These are phyloP conservation scores for Paramecium bursaria DNA, from an alignment of 73 alveolate species.

Conservation along the genomic window DNA sequence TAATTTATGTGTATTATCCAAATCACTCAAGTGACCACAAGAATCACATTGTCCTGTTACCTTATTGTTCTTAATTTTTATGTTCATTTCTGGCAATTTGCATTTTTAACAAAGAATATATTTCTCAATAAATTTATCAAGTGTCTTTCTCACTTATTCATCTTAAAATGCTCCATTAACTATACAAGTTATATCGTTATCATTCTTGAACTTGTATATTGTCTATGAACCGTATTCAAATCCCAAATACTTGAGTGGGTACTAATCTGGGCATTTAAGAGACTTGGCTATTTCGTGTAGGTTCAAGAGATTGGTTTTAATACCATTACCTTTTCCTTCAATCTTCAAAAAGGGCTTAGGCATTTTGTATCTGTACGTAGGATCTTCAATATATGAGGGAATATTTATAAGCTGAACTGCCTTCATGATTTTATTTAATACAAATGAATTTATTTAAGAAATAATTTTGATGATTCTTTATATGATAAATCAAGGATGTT, in stretches of 20 bases:
- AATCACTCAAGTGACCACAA: constrained; percentile 79
- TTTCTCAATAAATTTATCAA: constrained; percentile 88
- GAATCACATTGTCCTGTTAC: constrained; percentile 83
- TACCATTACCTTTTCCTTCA: constrained; percentile 90
- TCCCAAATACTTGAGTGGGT: constrained; percentile 76
- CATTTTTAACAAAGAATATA: constrained; percentile 84
- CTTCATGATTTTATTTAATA: no score
- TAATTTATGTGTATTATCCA: constrained; percentile 83
- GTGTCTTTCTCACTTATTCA: constrained; percentile 72
- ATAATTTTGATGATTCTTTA: no score
- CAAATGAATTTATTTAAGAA: no score
- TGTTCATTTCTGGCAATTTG: constrained; percentile 84
- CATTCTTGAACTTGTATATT: constrained; percentile 68
- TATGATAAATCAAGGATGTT: no score
- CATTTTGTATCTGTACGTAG: constrained; percentile 88
- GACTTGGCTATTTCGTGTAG: constrained; percentile 85
- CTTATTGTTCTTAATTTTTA: constrained; percentile 71
- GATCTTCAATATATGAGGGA: constrained; percentile 89
- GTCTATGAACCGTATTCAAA: constrained; percentile 72
- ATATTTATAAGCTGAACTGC: constrained; percentile 80
- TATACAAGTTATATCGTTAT: constrained; percentile 71
- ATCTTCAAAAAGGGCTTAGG: constrained; percentile 84
- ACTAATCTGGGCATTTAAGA: constrained; percentile 85
- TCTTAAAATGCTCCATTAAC: constrained; percentile 74
- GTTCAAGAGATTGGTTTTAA: constrained; percentile 84